Evolutionary conservation across 179 eudicot species (phyloP).

Genomic region (Dionaea muscipula): DNA sequence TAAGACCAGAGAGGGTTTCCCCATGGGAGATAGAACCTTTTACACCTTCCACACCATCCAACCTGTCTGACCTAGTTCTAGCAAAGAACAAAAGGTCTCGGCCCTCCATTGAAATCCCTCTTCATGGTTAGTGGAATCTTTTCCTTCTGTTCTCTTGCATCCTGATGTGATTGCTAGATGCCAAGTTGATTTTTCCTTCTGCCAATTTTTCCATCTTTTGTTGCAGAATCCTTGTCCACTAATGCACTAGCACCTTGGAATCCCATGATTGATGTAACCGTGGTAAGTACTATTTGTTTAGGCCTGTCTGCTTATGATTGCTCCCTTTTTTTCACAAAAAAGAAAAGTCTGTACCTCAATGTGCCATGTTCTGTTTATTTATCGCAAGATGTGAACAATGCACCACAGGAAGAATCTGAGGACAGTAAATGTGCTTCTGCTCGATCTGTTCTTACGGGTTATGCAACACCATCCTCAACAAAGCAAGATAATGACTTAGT

Average conservation of each 20-base stretch:
- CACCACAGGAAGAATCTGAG: slow-evolving; percentile 32
- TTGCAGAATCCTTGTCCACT: slow-evolving; percentile 35
- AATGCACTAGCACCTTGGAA: slow-evolving; percentile 45
- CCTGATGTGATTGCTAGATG: background rate
- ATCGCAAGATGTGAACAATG: slow-evolving; percentile 15
- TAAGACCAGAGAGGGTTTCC: slow-evolving; percentile 78
- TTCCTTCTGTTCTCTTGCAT: background rate
- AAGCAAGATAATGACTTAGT: slow-evolving; percentile 16
- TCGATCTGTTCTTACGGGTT: slow-evolving; percentile 26
- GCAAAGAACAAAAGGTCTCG: slow-evolving; percentile 63
- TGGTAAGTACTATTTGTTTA: slow-evolving; percentile 10
- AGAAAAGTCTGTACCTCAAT: background rate
- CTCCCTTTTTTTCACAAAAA: background rate
- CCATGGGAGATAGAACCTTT: slow-evolving; percentile 94
- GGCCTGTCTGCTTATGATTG: background rate
- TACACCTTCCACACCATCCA: slow-evolving; percentile 32
- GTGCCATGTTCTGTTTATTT: slow-evolving; percentile 11
- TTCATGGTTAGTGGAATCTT: slow-evolving; percentile 28
- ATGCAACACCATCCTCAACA: slow-evolving; percentile 17
- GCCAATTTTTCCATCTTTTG: slow-evolving; percentile 2
- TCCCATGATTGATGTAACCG: slow-evolving; percentile 24
- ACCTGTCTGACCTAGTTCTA: slow-evolving; percentile 22
- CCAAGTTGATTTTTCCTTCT: background rate
- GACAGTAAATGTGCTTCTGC: slow-evolving; percentile 27
- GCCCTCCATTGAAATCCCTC: slow-evolving; percentile 36